phyloP scores from a whole-genome alignment of 768 basidiomycete genomes.

The Amanita phalloides region DNA sequence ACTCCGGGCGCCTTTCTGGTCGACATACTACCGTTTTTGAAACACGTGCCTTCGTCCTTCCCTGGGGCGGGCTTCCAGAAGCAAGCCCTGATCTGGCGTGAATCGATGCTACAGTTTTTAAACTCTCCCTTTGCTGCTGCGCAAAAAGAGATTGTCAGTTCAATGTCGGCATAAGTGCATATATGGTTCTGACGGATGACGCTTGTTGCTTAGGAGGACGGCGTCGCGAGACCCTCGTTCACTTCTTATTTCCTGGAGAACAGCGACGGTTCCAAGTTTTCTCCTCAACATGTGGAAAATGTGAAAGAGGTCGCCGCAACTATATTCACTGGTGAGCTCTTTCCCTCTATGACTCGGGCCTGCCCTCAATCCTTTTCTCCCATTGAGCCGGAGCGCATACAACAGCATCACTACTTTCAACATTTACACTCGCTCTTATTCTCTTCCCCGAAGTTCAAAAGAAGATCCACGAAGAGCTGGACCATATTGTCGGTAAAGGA shows the following conservation, averaged over 20 bases:
- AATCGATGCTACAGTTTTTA: constrained; percentile 22
- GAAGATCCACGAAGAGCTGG: constrained; percentile 29
- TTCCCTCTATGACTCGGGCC: too few species aligned
- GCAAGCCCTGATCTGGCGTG: constrained; percentile 35
- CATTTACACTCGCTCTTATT: constrained; percentile 29
- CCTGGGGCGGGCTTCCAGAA: constrained; percentile 51
- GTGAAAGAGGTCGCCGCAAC: constrained; percentile 29
- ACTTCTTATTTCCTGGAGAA: constrained; percentile 13
- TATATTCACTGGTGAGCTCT: constrained; percentile 18
- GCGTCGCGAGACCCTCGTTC: constrained; percentile 14
- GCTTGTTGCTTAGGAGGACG: constrained; percentile 9
- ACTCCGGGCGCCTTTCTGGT: constrained; percentile 36
- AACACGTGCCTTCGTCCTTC: constrained; percentile 42
- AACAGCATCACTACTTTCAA: constrained; percentile 15
- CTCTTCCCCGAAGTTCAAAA: constrained; percentile 25
- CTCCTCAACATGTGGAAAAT: constrained; percentile 11
- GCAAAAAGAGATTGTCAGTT: constrained; percentile 16
- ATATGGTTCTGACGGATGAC: not conserved
- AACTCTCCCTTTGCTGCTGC: constrained; percentile 24
- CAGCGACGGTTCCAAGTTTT: constrained; percentile 10
- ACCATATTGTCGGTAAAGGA: constrained; percentile 21
- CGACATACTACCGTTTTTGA: constrained; percentile 26
- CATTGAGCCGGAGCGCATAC: constrained; percentile 17
- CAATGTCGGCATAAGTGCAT: not conserved
- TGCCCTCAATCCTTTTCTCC: not conserved